Evolutionary conservation across 2,329 filamentous ascomycete species (phyloP).

Genomic region (Chalara sp.): DNA sequence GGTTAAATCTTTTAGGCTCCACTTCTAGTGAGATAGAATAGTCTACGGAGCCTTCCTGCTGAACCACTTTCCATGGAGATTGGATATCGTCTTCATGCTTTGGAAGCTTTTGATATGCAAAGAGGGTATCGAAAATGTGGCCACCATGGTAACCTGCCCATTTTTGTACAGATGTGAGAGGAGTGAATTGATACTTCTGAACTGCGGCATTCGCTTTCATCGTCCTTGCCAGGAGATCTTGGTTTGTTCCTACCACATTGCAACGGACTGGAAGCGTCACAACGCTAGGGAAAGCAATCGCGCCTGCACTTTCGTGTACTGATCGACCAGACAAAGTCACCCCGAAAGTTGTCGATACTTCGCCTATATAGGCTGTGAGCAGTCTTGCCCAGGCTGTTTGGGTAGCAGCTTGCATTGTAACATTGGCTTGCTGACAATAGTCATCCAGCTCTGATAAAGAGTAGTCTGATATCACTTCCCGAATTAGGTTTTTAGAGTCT

Average conservation of each 20-base stretch:
- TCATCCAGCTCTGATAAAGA: slow-evolving; percentile 43
- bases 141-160: slow-evolving; percentile 60
- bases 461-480: slow-evolving; percentile 31
- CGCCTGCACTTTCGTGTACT: slow-evolving; percentile 47
- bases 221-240: slow-evolving; percentile 52
- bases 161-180: slow-evolving; percentile 65
- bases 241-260: slow-evolving; percentile 46
- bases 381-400: slow-evolving; percentile 75
- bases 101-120: slow-evolving; percentile 68
- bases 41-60: slow-evolving; percentile 65
- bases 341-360: slow-evolving; percentile 69
- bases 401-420: slow-evolving; percentile 69
- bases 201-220: slow-evolving; percentile 59
- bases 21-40: slow-evolving; percentile 79
- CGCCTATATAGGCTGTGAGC: slow-evolving; percentile 70
- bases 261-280: slow-evolving; percentile 70
- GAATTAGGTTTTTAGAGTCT: slow-evolving; percentile 27
- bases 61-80: slow-evolving; percentile 50
- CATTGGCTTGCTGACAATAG: slow-evolving; percentile 48
- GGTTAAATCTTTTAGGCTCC: slow-evolving; percentile 43
- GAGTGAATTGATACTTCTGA: slow-evolving; percentile 64
- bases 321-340: slow-evolving; percentile 71
- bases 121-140: slow-evolving; percentile 73
- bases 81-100: slow-evolving; percentile 11
- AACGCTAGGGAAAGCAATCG: slow-evolving; percentile 69